Conservation (phyloP, 345 rosid species). For the Syzygium grande region DNA sequence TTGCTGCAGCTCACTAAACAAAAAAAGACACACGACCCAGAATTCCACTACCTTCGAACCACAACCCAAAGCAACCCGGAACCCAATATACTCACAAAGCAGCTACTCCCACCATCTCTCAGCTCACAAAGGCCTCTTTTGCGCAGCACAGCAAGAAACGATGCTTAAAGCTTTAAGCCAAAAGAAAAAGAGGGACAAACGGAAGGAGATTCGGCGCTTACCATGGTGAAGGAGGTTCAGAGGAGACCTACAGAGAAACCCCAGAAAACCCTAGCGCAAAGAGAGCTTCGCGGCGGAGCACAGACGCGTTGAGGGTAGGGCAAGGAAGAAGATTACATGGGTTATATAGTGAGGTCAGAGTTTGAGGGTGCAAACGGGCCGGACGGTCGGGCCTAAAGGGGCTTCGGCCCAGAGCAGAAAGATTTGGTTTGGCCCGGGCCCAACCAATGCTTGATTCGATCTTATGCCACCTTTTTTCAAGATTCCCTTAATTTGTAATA, state of each 20-base stretch:
- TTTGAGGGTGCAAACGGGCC: not conserved
- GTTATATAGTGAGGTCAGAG: not conserved
- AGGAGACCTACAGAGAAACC: not conserved
- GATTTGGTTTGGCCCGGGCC: not conserved
- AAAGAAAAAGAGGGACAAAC: not conserved
- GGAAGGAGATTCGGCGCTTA: not conserved
- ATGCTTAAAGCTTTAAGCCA: accelerated
- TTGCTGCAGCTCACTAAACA: not conserved
- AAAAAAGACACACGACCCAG: not conserved
- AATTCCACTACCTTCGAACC: not conserved
- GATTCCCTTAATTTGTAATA: not conserved
- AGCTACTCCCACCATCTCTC: not conserved
- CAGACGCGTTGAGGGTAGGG: too few relatives aligned
- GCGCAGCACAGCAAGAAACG: not conserved
- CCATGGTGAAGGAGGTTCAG: not conserved
- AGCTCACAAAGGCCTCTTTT: not conserved
- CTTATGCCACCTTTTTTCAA: not conserved
- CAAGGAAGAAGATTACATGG: accelerated
- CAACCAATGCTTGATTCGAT: not conserved
- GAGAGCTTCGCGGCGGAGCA: not conserved
- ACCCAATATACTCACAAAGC: not conserved
- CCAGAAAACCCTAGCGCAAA: not conserved
- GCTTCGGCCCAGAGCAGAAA: accelerated
- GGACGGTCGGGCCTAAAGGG: not conserved
- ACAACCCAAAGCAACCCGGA: not conserved